Evolutionary conservation across 1,284 basidiomycete species (phyloP).

Genomic region (Rhodotorula sp.): DNA sequence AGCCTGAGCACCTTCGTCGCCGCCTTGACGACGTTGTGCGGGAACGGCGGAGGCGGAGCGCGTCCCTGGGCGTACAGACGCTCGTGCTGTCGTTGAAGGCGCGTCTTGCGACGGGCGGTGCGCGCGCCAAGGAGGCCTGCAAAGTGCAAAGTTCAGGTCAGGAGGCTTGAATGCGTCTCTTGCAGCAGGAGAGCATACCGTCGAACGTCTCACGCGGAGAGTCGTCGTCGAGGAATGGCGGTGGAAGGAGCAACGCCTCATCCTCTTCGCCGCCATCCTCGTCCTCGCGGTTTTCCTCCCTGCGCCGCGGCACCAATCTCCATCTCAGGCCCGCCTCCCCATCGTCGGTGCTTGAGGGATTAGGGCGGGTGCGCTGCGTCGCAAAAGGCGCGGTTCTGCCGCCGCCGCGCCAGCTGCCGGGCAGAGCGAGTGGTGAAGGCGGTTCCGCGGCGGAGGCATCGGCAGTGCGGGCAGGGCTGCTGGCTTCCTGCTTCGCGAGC

Average conservation of each 20-base stretch:
- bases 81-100: not conserved
- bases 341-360: not conserved
- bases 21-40: constrained; percentile 13
- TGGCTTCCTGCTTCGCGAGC: too few species aligned
- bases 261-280: not conserved
- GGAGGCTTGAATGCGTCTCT: too few species aligned
- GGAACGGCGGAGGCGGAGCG: constrained; percentile 33
- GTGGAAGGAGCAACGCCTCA: constrained; percentile 25
- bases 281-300: too few species aligned
- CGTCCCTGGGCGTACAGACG: constrained; percentile 22
- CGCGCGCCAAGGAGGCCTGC: constrained; percentile 31
- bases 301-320: not conserved
- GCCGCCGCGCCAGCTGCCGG: not conserved
- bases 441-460: not conserved
- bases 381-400: not conserved
- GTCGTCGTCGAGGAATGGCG: constrained; percentile 20
- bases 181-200: constrained; percentile 7
- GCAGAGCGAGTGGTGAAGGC: not conserved
- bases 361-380: not conserved
- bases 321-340: not conserved
- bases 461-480: not conserved
- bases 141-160: not conserved
- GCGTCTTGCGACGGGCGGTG: not conserved
- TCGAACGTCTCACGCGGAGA: constrained; percentile 21
- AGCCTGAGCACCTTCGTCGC: constrained; percentile 19